Evolutionary conservation across 768 basidiomycete genomes (phyloP), one percentile per base, ranked within the genome.

Genomic region (Leccinum uliginosum): DNA sequence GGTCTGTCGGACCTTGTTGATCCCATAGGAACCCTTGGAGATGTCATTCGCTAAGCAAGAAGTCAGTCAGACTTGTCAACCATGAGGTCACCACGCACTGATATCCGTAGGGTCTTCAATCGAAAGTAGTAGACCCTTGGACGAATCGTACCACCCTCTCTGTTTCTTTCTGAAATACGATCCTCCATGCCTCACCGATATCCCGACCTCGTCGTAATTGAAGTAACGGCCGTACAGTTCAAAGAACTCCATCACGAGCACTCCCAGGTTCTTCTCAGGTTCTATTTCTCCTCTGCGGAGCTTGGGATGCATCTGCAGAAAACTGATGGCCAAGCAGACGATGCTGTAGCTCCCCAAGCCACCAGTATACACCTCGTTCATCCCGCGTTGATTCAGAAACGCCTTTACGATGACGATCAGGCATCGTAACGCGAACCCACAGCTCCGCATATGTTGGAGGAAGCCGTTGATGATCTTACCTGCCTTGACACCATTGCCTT

Each of bases 361-460:
- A 8, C 97, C 96, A 0, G 89, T 89, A 70, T 87, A 98, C n/a
- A 98, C 96, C 71, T 98, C 97, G 71, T 99, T 98, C 93, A 98
- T 91, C 26, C 83, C 84, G 40, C 95, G 79, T 68, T 97, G 93
- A 61, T 79, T 82, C 54, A 98, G 78, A 72, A 97, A 98, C 3
- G 89, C 82, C 73, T 98, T 99, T 61, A 90, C 87, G 58, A 96
- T 84, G 69, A 98, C 74, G 35, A 98, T 85, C 38, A 99, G 83
- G 55, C 82, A 83, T 32, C 87, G 83, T n/a, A 94, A 74, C 0
- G 91, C 93, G 21, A 89, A 82, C 50, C 76, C 78, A 55, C 75
- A 76, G 30, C 69, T 64, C 38, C 65, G 72, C 70, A 93, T 78
- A 54, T 89, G 77, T 40, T 79, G 76, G 38, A 96, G 75, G 68